Evolutionary conservation across 1,139 yeast species (phyloP), one percentile per base, ranked within the genome.

Genomic region (Debaryomyces udenii): DNA sequence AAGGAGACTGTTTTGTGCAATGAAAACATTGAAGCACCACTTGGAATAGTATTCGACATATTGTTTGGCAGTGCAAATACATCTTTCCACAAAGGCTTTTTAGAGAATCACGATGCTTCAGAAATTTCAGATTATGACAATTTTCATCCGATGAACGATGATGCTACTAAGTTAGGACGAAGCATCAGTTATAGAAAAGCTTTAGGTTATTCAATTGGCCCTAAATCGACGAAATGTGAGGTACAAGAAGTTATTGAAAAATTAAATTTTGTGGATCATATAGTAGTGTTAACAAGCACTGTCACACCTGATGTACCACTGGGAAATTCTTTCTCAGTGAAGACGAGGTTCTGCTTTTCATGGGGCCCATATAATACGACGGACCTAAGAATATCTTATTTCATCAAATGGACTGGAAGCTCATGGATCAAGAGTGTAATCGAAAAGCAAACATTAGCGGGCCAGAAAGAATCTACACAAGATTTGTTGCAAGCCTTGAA

Each of bases 251-350:
- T 56, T 2, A 60, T 78, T 13, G 71, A 69, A 41, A 68, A 70
- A 43, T 48, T 63, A 34, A 72, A 78, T 47, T 68, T 61, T 39
- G 59, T 68, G 13, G 64, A 63, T 31, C 59, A 64, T 44, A 57
- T 74, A 5, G 59, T 64, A 26, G 65, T 77, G 6, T 49, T 64
- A 3, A 63, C 74, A 6, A 64, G 62, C 1, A 68, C 80, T 2
- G 59, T 53, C 15, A 79, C 84, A 0, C 85, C 85, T 0, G 81
- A 77, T 49, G 85, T 80, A 3, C 85, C 85, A 0, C 78, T 78
- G 64, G 85, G 85, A 6, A 68, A 65, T 34, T 71, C 76, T 1
- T 80, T 80, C 50, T 62, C 70, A 20, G 81, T 80, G 3, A 62
- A 70, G 39, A 78, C 81, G 6, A 61, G 78, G 33, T 78, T 71